Evolutionary conservation across 2,329 filamentous ascomycete genomes (phyloP).

Genomic region (Cladosporium cucumerinum): DNA sequence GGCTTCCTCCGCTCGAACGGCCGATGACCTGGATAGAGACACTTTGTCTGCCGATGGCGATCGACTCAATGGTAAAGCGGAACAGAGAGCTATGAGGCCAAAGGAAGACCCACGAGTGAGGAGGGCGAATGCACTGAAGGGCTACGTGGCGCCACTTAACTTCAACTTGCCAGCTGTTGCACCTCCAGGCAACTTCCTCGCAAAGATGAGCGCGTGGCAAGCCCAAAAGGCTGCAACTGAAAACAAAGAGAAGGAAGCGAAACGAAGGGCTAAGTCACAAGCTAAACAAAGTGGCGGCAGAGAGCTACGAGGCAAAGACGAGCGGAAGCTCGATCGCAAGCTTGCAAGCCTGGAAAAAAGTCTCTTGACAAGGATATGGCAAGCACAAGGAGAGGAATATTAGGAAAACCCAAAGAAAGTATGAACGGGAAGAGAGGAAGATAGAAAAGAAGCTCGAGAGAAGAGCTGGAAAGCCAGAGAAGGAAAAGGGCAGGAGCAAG

Average conservation of each 20-base stretch:
- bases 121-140: conserved; percentile 22
- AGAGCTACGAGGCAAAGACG: neutral
- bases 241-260: conserved; percentile 21
- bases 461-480: neutral
- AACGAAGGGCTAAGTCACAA: conserved; percentile 14
- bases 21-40: conserved; percentile 10
- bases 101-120: conserved; percentile 24
- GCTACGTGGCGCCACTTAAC: conserved; percentile 24
- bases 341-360: conserved; percentile 20
- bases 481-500: neutral
- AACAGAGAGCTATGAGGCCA: conserved; percentile 19
- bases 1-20: neutral
- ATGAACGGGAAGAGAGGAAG: conserved; percentile 1
- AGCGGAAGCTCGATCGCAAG: conserved; percentile 19
- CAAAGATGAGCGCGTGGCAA: conserved; percentile 21
- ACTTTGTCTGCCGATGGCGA: neutral
- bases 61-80: neutral
- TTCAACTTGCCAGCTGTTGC: conserved; percentile 23
- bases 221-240: conserved; percentile 23
- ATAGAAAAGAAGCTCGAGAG: neutral
- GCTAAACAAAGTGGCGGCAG: neutral
- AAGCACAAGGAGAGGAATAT: conserved; percentile 17
- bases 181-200: conserved; percentile 18
- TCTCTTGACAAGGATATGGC: conserved; percentile 16
- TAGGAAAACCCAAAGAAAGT: conserved; percentile 13